These are phyloP conservation scores for Allomyces macrogynus DNA, from an alignment of 192 early-diverging fungal genomes.

Conservation along the genomic window DNA sequence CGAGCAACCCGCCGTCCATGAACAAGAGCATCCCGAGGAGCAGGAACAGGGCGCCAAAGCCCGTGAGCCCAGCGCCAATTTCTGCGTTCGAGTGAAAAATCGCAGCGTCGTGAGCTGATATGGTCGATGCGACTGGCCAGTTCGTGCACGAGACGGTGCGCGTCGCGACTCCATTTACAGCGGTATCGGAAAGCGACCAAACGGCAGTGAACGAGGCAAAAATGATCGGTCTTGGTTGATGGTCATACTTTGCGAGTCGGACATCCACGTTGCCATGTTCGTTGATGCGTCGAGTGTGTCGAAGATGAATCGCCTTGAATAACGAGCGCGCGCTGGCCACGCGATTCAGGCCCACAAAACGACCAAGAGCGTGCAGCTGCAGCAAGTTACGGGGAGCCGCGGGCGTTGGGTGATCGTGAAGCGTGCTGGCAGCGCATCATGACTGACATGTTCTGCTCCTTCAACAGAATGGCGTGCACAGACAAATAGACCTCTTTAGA, in stretches of 20 bases:
- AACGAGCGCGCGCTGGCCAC: no score
- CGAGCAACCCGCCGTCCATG: conserved; percentile 84
- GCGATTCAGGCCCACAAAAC: no score
- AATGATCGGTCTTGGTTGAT: background rate
- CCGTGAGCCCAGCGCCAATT: conserved; percentile 86
- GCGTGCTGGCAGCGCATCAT: no score
- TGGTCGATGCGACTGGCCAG: background rate
- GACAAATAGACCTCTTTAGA: no score
- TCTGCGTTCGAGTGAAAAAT: conserved; percentile 14
- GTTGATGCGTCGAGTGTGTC: no score
- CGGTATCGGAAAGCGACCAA: conserved; percentile 1
- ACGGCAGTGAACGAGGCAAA: background rate
- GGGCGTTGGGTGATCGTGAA: no score
- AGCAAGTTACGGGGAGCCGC: no score
- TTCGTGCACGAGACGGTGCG: background rate
- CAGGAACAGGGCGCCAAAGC: conserved; percentile 80
- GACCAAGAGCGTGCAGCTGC: no score
- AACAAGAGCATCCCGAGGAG: conserved; percentile 82
- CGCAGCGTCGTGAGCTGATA: background rate
- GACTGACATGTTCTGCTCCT: no score
- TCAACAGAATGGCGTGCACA: no score
- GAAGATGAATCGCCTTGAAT: no score
- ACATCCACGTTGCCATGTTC: conserved; percentile 35
- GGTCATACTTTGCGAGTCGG: conserved; percentile 51
- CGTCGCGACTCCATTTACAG: background rate